phyloP scores from a whole-genome alignment of 2,329 filamentous ascomycete genomes.

The Rhynchosporium secalis region DNA sequence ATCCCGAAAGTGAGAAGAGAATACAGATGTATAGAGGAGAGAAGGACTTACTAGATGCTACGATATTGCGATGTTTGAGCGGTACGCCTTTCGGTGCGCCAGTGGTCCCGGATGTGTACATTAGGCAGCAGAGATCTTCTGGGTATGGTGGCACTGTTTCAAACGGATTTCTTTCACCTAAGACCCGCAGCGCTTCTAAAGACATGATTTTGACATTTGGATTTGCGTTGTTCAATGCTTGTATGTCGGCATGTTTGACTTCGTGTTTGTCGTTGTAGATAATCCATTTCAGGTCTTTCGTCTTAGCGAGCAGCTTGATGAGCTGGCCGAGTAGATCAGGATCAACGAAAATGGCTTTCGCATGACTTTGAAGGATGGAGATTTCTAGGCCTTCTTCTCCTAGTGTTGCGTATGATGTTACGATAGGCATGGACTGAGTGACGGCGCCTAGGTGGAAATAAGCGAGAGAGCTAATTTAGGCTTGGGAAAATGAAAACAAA shows the following conservation, averaged over 20 bases:
- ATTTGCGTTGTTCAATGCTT: constrained; percentile 55
- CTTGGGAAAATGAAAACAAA: neutral
- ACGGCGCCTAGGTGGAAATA: constrained; percentile 42
- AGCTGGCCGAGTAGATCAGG: constrained; percentile 69
- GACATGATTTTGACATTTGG: constrained; percentile 53
- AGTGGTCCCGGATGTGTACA: constrained; percentile 87
- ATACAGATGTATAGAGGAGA: too few relatives aligned
- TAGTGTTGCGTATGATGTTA: constrained; percentile 92
- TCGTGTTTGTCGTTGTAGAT: constrained; percentile 55
- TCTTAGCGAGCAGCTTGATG: constrained; percentile 57
- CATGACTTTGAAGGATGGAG: constrained; percentile 77
- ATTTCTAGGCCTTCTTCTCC: constrained; percentile 81
- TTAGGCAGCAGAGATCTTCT: constrained; percentile 78
- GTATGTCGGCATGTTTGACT: constrained; percentile 48
- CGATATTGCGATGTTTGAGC: constrained; percentile 77
- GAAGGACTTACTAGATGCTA: constrained; percentile 67
- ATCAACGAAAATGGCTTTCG: constrained; percentile 83
- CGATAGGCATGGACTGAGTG: constrained; percentile 86
- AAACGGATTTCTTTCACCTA: constrained; percentile 59
- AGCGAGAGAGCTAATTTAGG: constrained; percentile 14
- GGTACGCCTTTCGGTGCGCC: constrained; percentile 88
- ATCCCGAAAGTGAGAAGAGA: neutral
- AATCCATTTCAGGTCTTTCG: constrained; percentile 51
- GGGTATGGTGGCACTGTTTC: constrained; percentile 71
- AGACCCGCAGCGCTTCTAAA: constrained; percentile 52